Evolutionary conservation across 2,329 filamentous ascomycete species (phyloP), one percentile per base, ranked within the genome.

Genomic region (Cladosporium sp.): DNA sequence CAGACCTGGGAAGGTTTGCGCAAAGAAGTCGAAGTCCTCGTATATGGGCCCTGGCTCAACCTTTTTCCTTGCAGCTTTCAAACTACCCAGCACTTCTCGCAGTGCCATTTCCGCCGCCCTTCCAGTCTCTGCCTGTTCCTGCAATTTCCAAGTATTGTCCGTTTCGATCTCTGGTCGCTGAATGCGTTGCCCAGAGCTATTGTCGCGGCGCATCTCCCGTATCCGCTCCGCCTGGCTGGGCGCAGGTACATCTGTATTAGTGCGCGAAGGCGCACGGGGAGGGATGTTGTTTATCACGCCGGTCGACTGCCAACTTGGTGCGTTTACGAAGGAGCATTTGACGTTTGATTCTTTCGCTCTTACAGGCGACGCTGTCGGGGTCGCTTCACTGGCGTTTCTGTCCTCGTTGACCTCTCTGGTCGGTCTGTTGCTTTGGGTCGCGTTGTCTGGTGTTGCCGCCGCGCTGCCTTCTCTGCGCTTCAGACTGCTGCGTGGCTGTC

Each of bases 51-150:
- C 55, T 20, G 61, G 52, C 52, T 65, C 59, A 8, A 51, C 27
- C 43, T 56, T 57, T 60, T 76, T 91, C 88, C 85, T 89, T 56
- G 91, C 90, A 55, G 90, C 88, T 64, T 86, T 83, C 66, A 91
- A 79, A 53, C 86, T 91, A 61, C 85, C 83, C 49, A 95, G 70
- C 38, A 96, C 74, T 70, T 96, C 92, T 55, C 87, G 77, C 58
- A 96, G 70, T 6, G 92, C 90, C 64, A 96, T 71, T 70, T 95
- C 89, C 18, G 91, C 83, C 4, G 91, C 91, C 56, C 82, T 81
- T 16, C 85, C 85, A n/a, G 82, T 89, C 64, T 96, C 91, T 59
- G 80, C 69, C 32, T 87, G 85, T 60, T 90, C 87, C 39, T 64
- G 61, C 32, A 65, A 53, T 42, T 59, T 62, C 53, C 53, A 57